Evolutionary conservation across 805 yeast genomes (phyloP).

Genomic region (Metschnikowia kofuensis): DNA sequence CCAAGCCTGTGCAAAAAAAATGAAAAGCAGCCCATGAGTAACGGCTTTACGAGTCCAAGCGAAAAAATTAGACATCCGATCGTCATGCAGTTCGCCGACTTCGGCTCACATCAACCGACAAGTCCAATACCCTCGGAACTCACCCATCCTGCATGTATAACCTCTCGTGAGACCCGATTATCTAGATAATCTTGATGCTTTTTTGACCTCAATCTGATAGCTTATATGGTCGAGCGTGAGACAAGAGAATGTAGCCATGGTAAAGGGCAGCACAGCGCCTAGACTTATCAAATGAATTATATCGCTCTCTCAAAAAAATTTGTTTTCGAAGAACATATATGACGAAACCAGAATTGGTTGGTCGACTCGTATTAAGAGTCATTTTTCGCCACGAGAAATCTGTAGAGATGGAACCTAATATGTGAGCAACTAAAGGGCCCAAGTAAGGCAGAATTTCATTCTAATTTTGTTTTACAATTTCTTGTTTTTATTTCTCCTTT

Average conservation of each 20-base stretch:
- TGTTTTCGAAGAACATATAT: too few species aligned
- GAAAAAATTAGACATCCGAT: background rate
- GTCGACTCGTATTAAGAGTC: too few species aligned
- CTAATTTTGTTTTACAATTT: too few species aligned
- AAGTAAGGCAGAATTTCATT: too few species aligned
- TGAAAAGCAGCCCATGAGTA: background rate
- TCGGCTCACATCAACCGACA: background rate
- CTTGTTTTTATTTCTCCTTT: too few species aligned
- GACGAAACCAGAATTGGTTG: too few species aligned
- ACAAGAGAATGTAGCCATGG: background rate
- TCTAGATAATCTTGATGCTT: background rate
- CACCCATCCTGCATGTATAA: background rate
- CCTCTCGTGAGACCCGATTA: background rate
- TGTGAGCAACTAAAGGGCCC: too few species aligned
- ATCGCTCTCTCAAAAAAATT: too few species aligned
- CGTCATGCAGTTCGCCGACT: conserved; percentile 3
- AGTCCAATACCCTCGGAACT: conserved; percentile 2
- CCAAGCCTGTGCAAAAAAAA: too few species aligned
- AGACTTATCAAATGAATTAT: too few species aligned
- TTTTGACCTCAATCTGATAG: background rate
- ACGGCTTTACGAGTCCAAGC: background rate
- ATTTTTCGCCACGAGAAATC: too few species aligned
- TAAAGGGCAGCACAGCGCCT: background rate
- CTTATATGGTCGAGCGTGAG: background rate
- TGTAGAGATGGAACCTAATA: too few species aligned